Base-by-base conservation (phyloP, 2,329 filamentous ascomycete species). In the Ophiostoma quercus region DNA sequence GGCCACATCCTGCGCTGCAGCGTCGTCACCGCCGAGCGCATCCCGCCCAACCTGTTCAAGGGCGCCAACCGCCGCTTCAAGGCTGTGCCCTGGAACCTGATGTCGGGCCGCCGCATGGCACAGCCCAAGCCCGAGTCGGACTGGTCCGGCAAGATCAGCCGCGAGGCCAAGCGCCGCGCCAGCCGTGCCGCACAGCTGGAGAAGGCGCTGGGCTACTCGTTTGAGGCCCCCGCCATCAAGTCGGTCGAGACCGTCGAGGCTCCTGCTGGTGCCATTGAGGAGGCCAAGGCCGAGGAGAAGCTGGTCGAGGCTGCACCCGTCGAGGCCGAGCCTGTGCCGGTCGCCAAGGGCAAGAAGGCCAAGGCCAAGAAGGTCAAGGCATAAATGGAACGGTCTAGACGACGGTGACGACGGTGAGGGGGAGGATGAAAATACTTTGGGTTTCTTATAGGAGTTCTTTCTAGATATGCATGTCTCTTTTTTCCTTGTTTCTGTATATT, bases 51-150 rank as follows among this genome's bases (percentile, higher is more conserved):
- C 72, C 82, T 97, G 68, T 98, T 93, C 87, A 93, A 95, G 81
- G 93, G 93, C 51, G 92, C 93, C 76, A 94, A 96, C 80, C 88
- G 88, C 76, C 90, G 94, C 70, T 97, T 95, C 85, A 96, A 96
- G 84, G 71, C 69, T 73, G 88, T 94, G 14, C 94, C 95, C 25
- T 90, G 92, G 84, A 95, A 93, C 80, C 91, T 91, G 81, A 90
- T 98, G 78, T 91, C 90, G 71, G 92, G 92, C 67, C 84, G 88
- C 75, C 85, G 87, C 75, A 84, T 98, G 74, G 88, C 90, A 76
- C 87, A 89, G 77, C 90, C 91, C 60, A 85, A 87, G 74, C 87
- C 90, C 25, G 87, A 92, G 76, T 87, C 90, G 47, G 83, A 84
- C n/a, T 99, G 95, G 95, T 83, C 88, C 71, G 87, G 87, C 80